Percentiles rank a stretch among this genome's conserved stretches.
Evolutionary conservation across 331 rosid genomes (phyloP).

Genomic region (Telfairia occidentalis): DNA sequence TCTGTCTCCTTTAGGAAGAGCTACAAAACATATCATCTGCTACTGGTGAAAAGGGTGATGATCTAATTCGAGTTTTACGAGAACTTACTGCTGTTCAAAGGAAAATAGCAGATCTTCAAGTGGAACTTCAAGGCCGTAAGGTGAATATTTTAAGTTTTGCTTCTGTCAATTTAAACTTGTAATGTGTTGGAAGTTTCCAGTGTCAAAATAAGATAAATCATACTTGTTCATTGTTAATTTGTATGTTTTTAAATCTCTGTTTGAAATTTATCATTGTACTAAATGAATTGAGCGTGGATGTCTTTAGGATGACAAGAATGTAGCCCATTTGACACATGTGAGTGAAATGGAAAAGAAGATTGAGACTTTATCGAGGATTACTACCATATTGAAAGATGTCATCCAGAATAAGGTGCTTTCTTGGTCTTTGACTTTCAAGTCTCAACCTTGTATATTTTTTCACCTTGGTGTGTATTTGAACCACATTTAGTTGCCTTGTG

Average conservation of each 20-base stretch:
- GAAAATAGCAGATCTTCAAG: constrained; percentile 26
- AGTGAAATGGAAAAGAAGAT: constrained; percentile 91
- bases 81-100: constrained; percentile 73
- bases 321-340: constrained; percentile 76
- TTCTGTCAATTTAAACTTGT: neutral
- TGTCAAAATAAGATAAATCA: neutral
- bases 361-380: constrained; percentile 68
- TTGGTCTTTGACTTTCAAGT: neutral
- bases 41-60: constrained; percentile 63
- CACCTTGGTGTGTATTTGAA: neutral
- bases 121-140: constrained; percentile 20
- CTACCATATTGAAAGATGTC: constrained; percentile 72
- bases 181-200: neutral
- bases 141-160: neutral
- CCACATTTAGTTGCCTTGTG: neutral
- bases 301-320: constrained; percentile 74
- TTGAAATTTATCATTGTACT: neutral
- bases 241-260: neutral
- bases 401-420: constrained; percentile 79
- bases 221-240: neutral
- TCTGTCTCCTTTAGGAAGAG: constrained; percentile 39
- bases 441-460: constrained; percentile 1
- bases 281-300: neutral
- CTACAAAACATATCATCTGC: constrained; percentile 38
- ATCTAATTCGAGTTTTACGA: constrained; percentile 68